Evolutionary conservation across 1,284 basidiomycete species (phyloP).

Genomic region (Fomitopsis schrenkii): DNA sequence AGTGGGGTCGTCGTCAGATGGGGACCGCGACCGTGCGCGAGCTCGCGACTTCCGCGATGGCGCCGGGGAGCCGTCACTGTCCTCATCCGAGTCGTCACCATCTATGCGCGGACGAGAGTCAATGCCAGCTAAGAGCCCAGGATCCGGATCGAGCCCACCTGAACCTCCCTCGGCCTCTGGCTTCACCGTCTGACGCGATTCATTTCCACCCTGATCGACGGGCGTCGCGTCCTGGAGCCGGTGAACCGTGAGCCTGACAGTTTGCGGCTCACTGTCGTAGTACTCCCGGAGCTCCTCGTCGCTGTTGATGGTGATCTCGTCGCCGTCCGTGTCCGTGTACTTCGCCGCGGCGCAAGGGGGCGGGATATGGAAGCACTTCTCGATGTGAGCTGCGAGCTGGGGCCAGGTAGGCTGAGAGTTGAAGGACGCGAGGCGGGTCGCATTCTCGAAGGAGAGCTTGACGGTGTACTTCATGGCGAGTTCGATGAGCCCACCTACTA

Average conservation of each 20-base stretch:
- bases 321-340: conserved; percentile 64
- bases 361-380: conserved; percentile 51
- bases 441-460: neutral
- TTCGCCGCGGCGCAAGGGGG: conserved; percentile 54
- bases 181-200: neutral
- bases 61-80: neutral
- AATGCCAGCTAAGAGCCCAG: neutral
- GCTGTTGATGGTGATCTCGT: conserved; percentile 68
- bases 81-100: neutral
- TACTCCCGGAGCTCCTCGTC: conserved; percentile 64
- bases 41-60: neutral
- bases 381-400: conserved; percentile 49
- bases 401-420: conserved; percentile 48
- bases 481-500: too few species aligned
- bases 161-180: neutral
- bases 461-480: neutral
- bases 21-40: neutral
- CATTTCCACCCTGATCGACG: neutral
- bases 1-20: neutral
- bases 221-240: neutral
- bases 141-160: neutral
- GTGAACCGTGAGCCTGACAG: neutral
- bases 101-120: neutral
- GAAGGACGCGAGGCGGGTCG: conserved; percentile 56
- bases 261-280: conserved; percentile 29